phyloP scores from a whole-genome alignment of 768 basidiomycete species.

The Auricularia sp. region DNA sequence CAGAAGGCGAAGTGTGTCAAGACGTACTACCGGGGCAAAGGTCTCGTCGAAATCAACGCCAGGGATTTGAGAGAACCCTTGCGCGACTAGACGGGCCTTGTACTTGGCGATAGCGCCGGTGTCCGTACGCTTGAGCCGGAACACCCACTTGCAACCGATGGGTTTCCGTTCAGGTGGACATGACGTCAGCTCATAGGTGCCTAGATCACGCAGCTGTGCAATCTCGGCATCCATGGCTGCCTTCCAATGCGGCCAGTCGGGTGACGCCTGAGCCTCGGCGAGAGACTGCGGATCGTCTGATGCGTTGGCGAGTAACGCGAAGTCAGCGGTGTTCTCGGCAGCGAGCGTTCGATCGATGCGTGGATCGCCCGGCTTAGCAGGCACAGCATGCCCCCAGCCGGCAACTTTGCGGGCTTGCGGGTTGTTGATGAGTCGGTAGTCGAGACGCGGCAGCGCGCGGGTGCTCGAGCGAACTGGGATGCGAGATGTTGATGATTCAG shows the following conservation, averaged over 20 bases:
- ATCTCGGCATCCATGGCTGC: slow-evolving; percentile 17
- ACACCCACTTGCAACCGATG: slow-evolving; percentile 18
- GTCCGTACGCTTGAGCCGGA: slow-evolving; percentile 14
- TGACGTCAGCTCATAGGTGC: slow-evolving; percentile 11
- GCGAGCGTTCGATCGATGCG: too few relatives aligned
- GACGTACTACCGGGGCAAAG: neutral
- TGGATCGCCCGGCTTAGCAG: neutral
- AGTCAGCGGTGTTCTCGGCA: too few relatives aligned
- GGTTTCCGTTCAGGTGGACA: slow-evolving; percentile 13
- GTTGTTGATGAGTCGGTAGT: neutral
- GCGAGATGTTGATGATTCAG: neutral
- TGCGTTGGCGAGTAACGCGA: too few relatives aligned
- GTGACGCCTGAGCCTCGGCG: slow-evolving; percentile 12
- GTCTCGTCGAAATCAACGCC: slow-evolving; percentile 14
- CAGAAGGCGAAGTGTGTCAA: slow-evolving; percentile 10
- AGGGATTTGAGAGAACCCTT: slow-evolving; percentile 18
- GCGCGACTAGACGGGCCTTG: slow-evolving; percentile 20
- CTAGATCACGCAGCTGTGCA: slow-evolving; percentile 6
- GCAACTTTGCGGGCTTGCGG: neutral
- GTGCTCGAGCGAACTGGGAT: neutral
- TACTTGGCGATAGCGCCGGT: slow-evolving; percentile 12
- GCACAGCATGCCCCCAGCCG: neutral
- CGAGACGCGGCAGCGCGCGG: neutral
- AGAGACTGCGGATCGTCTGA: slow-evolving; percentile 13
- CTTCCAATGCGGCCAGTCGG: slow-evolving; percentile 13